Evolutionary conservation across 208 protist species (phyloP), one percentile per base, ranked within the genome.

Genomic region (Phytomonas francai): DNA sequence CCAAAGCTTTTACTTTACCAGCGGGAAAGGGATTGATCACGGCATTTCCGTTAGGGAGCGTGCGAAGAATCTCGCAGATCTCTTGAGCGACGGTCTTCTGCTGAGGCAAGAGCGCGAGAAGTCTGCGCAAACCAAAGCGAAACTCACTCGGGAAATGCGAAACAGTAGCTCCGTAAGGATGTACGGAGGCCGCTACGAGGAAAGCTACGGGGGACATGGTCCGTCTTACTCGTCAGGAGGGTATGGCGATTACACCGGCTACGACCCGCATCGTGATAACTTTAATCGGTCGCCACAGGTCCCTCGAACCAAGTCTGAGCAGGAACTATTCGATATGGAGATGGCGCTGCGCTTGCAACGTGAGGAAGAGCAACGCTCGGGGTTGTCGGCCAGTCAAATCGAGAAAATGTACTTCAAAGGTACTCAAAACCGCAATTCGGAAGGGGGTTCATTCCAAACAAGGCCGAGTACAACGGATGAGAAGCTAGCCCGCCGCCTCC

Each of bases 321-420:
- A 95, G 73, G 90, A 95, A 78, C 81, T 77, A 33, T 83, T 80
- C 63, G 90, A 95, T 73, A 84, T 91, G 79, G 81, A 93, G 82
- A 70, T 93, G 67, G 90, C 90, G 29, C 65, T 89, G 70, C 79
- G 84, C 36, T 78, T 95, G 79, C 90, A 95, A 78, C 81, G 80
- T 22, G 87, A 95, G 49, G 90, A 95, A 75, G 90, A 95, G 71
- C 84, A 78, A 19, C 83, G 83, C 49, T 67, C 79, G 19, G 87
- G 87, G 30, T 67, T 91, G 29, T 87, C 79, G 33, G 83, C 77
- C 25, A 74, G 76, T 59, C 76, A 90, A 64, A 74, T 87, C 29
- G 86, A 89, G 76, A 78, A 78, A 45, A 92, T 88, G 83, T 92
- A 90, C 78, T 72, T 2, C 39, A 49, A 49, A 49, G 9, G 12